These are phyloP conservation scores for Trypanosoma cruzi DNA, from an alignment of 208 protist genomes.

Conservation along the genomic window DNA sequence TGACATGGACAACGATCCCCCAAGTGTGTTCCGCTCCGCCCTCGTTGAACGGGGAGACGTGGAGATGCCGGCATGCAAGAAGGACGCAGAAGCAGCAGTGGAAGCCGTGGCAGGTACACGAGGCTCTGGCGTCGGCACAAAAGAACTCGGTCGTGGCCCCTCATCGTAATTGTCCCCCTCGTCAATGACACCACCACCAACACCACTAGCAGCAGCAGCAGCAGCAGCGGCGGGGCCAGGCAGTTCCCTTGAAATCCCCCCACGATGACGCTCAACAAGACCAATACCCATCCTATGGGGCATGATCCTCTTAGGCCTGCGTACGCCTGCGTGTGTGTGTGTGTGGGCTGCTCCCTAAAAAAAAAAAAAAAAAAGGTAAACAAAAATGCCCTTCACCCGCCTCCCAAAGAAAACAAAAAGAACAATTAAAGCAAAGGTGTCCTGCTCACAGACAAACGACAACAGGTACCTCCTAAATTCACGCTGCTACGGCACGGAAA, in stretches of 20 bases:
- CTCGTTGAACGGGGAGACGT: neutral
- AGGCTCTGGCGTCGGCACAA: conserved; percentile 11
- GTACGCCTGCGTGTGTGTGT: conserved; percentile 2
- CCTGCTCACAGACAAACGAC: too few species aligned
- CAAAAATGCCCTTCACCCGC: conserved; percentile 1
- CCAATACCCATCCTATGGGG: neutral
- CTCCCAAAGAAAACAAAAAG: neutral
- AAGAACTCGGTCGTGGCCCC: conserved; percentile 11
- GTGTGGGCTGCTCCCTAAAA: neutral
- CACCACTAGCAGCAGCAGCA: neutral
- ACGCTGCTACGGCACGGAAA: too few species aligned
- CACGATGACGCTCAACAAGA: neutral
- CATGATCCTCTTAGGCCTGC: neutral
- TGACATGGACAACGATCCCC: neutral
- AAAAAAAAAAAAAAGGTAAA: neutral
- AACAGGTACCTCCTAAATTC: too few species aligned
- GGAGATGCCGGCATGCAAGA: neutral
- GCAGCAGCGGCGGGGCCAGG: neutral
- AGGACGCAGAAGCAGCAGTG: neutral
- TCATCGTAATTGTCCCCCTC: conserved; percentile 8
- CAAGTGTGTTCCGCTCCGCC: neutral
- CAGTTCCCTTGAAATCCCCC: neutral
- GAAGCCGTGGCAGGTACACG: neutral
- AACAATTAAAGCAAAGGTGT: too few species aligned
- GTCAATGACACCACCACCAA: neutral